phyloP scores from a whole-genome alignment of 805 yeast species.

The Phaffomyces opuntiae region DNA sequence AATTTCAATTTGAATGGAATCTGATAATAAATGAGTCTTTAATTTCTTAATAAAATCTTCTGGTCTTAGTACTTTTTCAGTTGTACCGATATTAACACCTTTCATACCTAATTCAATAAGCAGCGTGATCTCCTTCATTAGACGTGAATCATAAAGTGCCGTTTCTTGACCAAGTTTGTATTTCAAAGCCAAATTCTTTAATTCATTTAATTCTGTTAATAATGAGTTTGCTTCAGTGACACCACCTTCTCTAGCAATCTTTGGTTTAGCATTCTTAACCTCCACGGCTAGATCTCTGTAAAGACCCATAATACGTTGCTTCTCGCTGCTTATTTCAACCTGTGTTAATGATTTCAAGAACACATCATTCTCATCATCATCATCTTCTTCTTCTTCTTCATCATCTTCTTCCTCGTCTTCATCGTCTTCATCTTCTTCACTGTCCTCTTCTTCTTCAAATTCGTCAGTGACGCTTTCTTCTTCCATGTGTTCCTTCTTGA shows the following conservation, averaged over 20 bases:
- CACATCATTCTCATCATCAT: slow-evolving; percentile 9
- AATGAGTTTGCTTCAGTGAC: slow-evolving; percentile 38
- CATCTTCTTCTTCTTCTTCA: slow-evolving; percentile 9
- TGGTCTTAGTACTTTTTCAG: slow-evolving; percentile 42
- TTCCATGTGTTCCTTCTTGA: too few relatives aligned
- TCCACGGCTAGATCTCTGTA: slow-evolving; percentile 26
- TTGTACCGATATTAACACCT: slow-evolving; percentile 51
- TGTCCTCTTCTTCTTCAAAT: neutral
- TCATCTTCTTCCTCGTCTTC: slow-evolving; percentile 5
- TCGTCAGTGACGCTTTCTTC: neutral
- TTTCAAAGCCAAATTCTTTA: slow-evolving; percentile 37
- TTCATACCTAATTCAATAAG: slow-evolving; percentile 60
- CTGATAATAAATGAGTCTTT: slow-evolving; percentile 32
- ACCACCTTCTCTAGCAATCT: slow-evolving; percentile 54
- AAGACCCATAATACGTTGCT: slow-evolving; percentile 26
- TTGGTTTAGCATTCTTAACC: slow-evolving; percentile 34
- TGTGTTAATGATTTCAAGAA: neutral
- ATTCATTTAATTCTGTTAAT: slow-evolving; percentile 37
- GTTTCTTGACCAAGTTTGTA: slow-evolving; percentile 28
- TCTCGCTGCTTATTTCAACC: slow-evolving; percentile 10
- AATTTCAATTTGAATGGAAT: slow-evolving; percentile 12
- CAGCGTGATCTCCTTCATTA: slow-evolving; percentile 51
- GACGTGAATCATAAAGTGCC: slow-evolving; percentile 61
- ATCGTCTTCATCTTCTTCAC: slow-evolving; percentile 1
- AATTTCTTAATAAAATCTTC: slow-evolving; percentile 38